Conservation (phyloP, 371 early-diverging fungal genomes). For the Circinella minor region DNA sequence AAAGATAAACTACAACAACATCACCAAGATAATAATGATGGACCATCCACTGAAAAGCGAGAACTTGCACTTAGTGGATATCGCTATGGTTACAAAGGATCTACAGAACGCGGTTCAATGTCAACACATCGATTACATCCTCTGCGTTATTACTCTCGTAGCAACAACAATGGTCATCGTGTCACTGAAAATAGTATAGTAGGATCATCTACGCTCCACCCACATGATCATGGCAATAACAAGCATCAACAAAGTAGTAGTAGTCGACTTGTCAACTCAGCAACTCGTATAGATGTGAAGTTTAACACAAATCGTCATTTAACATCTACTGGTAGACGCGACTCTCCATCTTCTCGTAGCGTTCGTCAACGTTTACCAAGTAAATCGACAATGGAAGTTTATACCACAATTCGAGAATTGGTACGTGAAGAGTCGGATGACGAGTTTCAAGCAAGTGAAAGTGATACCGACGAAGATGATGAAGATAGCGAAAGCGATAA, state of each 20-base stretch:
- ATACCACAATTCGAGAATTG: slow-evolving; percentile 60
- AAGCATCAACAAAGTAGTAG: slow-evolving; percentile 5
- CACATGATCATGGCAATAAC: neutral
- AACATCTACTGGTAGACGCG: neutral
- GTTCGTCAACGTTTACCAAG: slow-evolving; percentile 45
- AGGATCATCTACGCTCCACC: neutral
- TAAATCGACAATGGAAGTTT: slow-evolving; percentile 64
- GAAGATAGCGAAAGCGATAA: slow-evolving; percentile 6
- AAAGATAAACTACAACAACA: slow-evolving; percentile 2
- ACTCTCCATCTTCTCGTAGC: slow-evolving; percentile 17
- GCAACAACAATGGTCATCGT: neutral
- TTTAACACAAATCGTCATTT: neutral
- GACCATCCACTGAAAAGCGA: slow-evolving; percentile 13
- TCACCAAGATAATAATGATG: neutral
- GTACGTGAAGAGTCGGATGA: slow-evolving; percentile 64
- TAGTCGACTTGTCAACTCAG: neutral
- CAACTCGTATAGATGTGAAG: slow-evolving; percentile 1
- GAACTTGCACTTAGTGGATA: slow-evolving; percentile 29
- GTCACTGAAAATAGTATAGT: neutral
- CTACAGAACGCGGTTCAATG: slow-evolving; percentile 21
- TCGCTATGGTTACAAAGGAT: slow-evolving; percentile 30
- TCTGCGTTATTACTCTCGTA: slow-evolving; percentile 2
- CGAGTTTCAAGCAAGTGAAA: slow-evolving; percentile 44
- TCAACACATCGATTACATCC: slow-evolving; percentile 9
- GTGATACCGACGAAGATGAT: slow-evolving; percentile 37